Conservation (phyloP, 1,284 basidiomycete genomes). For the Marasmius oreades region DNA sequence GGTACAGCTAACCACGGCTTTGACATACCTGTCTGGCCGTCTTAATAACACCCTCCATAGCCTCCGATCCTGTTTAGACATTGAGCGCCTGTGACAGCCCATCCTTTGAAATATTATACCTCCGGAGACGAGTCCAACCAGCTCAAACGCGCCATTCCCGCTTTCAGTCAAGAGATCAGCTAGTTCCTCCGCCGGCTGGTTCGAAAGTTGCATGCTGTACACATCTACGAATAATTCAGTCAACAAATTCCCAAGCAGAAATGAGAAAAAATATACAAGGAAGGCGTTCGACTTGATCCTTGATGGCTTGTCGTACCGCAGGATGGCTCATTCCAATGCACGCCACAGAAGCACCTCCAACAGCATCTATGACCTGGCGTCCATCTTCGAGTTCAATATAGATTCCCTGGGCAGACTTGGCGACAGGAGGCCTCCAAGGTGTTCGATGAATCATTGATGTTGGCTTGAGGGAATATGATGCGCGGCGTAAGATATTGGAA, state of each 20-base stretch:
- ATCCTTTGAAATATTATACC: conserved; percentile 35
- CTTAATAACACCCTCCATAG: conserved; percentile 81
- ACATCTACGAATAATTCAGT: conserved; percentile 48
- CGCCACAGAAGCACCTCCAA: conserved; percentile 82
- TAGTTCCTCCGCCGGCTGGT: conserved; percentile 73
- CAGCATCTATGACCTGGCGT: conserved; percentile 62
- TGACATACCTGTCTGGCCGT: conserved; percentile 63
- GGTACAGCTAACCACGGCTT: not conserved
- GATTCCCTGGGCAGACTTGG: conserved; percentile 61
- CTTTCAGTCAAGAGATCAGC: conserved; percentile 57
- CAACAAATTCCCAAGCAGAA: not conserved
- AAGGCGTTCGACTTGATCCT: conserved; percentile 73
- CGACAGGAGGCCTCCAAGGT: conserved; percentile 68
- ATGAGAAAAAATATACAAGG: conserved; percentile 47
- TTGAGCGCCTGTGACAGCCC: not conserved
- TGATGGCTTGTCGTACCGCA: conserved; percentile 65
- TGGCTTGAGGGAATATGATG: conserved; percentile 9
- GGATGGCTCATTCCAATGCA: conserved; percentile 77
- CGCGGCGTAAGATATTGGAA: too few relatives aligned
- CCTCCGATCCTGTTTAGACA: conserved; percentile 64
- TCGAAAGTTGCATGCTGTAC: conserved; percentile 78
- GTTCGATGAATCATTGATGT: conserved; percentile 55
- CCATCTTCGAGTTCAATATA: conserved; percentile 70
- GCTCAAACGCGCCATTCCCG: conserved; percentile 71
- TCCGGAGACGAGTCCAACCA: conserved; percentile 68